phyloP scores from a whole-genome alignment of 176 grass and related monocot genomes.

The Canna indica region DNA sequence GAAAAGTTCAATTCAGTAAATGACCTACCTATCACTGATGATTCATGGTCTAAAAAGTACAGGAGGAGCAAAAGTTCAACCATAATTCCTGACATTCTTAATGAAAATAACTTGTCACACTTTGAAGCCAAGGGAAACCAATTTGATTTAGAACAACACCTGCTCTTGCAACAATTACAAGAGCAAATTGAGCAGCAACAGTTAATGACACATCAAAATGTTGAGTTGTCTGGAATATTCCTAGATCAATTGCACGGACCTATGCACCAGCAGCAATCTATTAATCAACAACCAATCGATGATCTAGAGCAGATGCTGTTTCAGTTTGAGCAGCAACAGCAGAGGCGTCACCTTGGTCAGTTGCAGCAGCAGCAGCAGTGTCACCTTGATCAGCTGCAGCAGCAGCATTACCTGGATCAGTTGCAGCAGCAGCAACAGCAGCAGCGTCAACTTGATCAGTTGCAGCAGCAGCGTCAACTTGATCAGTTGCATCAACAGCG shows the following conservation, averaged over 20 bases:
- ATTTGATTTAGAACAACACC: constrained; percentile 63
- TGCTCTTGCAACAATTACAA: constrained; percentile 20
- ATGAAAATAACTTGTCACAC: constrained; percentile 31
- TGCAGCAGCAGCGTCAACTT: neutral
- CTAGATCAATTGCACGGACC: neutral
- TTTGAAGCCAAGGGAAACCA: constrained; percentile 51
- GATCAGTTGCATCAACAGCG: no score
- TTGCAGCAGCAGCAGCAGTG: constrained; percentile 5
- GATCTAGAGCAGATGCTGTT: constrained; percentile 2
- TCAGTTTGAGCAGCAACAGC: constrained; percentile 6
- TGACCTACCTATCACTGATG: constrained; percentile 28
- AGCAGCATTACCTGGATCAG: neutral
- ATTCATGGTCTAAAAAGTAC: constrained; percentile 43
- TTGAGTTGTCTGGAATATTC: constrained; percentile 2
- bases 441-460: neutral
- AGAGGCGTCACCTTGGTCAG: neutral
- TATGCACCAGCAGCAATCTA: constrained; percentile 3
- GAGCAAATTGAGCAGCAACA: constrained; percentile 5
- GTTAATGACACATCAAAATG: constrained; percentile 5
- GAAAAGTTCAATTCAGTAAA: constrained; percentile 30
- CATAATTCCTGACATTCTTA: constrained; percentile 34
- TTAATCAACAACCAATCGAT: constrained; percentile 5
- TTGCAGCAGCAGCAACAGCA: constrained; percentile 4
- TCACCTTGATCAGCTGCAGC: neutral
- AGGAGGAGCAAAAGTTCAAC: constrained; percentile 28